A percentile compares a stretch with the other conserved stretches of the same genome.
phyloP scores from a whole-genome alignment of 345 rosid genomes.

The Cardamine resedifolia region DNA sequence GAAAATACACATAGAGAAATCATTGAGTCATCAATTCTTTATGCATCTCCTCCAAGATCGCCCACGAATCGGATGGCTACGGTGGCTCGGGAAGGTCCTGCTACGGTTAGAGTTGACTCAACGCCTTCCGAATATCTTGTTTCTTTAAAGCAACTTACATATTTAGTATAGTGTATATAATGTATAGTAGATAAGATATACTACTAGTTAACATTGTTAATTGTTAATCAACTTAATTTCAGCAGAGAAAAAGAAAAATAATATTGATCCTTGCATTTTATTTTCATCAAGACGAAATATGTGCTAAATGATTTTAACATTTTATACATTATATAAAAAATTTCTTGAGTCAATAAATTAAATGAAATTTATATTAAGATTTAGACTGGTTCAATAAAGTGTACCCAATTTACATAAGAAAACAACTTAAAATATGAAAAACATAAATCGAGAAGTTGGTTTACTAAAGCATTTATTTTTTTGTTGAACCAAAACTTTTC shows the following conservation, averaged over 20 bases:
- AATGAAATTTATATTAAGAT: no score
- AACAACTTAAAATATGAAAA: no score
- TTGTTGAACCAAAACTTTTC: no score
- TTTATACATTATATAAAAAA: no score
- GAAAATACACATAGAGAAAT: constrained; percentile 51
- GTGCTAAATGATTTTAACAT: neutral
- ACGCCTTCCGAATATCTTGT: constrained; percentile 5
- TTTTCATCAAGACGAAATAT: neutral
- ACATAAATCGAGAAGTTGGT: no score
- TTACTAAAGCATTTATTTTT: no score
- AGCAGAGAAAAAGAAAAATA: neutral
- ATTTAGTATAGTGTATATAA: neutral
- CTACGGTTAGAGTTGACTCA: constrained; percentile 31
- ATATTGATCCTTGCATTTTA: neutral
- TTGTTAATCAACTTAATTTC: neutral
- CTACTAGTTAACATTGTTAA: neutral
- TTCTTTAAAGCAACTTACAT: constrained; percentile 30
- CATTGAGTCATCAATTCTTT: constrained; percentile 51
- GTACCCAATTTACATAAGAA: no score
- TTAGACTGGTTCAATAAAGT: no score
- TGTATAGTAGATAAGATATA: neutral
- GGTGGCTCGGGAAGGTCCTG: constrained; percentile 62
- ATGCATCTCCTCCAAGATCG: constrained; percentile 66
- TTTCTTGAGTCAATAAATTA: no score
- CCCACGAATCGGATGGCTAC: constrained; percentile 48